A percentile compares a stretch with the other conserved stretches of the same genome.
Evolutionary conservation across 768 basidiomycete species (phyloP).

Genomic region (Clavulina sp.): DNA sequence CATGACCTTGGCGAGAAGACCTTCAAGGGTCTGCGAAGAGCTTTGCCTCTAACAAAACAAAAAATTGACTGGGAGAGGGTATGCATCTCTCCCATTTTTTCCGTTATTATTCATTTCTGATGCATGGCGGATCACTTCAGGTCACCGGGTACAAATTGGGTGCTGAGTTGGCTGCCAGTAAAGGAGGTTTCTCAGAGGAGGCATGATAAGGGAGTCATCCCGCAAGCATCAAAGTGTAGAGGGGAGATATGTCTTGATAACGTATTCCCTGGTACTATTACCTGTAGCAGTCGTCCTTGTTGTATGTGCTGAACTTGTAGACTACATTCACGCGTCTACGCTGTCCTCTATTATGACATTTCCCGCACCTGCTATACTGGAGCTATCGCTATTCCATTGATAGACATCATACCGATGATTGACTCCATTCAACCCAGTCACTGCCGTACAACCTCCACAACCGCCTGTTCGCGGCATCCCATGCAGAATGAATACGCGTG

Average conservation of each 20-base stretch:
- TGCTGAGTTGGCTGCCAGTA: conserved; percentile 53
- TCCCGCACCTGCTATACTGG: neutral
- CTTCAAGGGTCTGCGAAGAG: conserved; percentile 79
- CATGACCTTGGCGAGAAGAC: conserved; percentile 84
- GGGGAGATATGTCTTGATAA: neutral
- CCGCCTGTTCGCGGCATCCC: conserved; percentile 72
- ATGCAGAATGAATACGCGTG: conserved; percentile 48
- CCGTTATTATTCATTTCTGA: neutral
- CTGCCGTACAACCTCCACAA: conserved; percentile 56
- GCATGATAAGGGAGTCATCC: too few species aligned
- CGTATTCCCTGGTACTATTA: neutral
- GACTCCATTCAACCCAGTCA: conserved; percentile 67
- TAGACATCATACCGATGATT: conserved; percentile 77
- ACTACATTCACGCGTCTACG: neutral
- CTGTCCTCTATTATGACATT: neutral
- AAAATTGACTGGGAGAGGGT: conserved; percentile 97
- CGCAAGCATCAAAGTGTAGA: too few species aligned
- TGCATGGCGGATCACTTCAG: conserved; percentile 14
- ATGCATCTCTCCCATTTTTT: conserved; percentile 6
- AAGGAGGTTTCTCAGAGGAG: conserved; percentile 41
- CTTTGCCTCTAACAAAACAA: conserved; percentile 78
- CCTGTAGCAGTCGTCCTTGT: neutral
- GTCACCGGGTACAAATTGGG: conserved; percentile 54
- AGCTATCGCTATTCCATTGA: conserved; percentile 29
- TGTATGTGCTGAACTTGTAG: neutral